Base-by-base conservation (phyloP, 2,329 filamentous ascomycete genomes). In the Sclerotiophoma versabilis region DNA sequence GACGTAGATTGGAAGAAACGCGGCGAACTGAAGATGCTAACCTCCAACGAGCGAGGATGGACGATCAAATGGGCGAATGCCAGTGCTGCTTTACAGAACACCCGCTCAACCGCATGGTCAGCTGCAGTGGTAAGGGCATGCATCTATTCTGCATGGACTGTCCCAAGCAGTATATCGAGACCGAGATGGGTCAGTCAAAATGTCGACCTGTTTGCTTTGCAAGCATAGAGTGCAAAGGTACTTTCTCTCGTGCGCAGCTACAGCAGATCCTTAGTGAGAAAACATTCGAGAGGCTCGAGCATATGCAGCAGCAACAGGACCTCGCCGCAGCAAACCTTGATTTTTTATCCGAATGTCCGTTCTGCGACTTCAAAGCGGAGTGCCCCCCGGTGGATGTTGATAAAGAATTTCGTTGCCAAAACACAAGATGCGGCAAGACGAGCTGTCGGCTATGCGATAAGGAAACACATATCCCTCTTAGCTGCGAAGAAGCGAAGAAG, bases 311-410 rank as follows among this genome's bases (percentile, higher is more conserved):
- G 70, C 84, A 89, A 64, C 82, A 87, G 15, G 83, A 85, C 20
- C 79, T 96, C 32, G 83, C 84, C n/a, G 79, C 84, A 57, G 90
- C 91, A 0, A 84, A 82, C 0, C 82, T 96, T 29, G 86, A 92
- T 33, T 85, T 87, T 57, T 82, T 96, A 1, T 89, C 84, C 26
- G 85, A 83, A 26, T 96, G 92, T 62, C 91, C 91, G 0, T 95
- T 92, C 68, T 96, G 92, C 71, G 86, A 90, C 19, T 96, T 85
- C 76, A 91, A 90, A 34, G 89, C 87, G 27, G 88, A 92, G 54
- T 90, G 86, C 59, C 85, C 84, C 0, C 84, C 89, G 0, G 75
- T 89, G 1, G 84, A 89, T 15, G 76, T 84, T 15, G 83, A 93
- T 70, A 86, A 82, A 56, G 89, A 93, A 66, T 96, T 96, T 59